Evolutionary conservation across 129 eudicot genomes (phyloP).

Genomic region (Centrapalus pauciflorus): DNA sequence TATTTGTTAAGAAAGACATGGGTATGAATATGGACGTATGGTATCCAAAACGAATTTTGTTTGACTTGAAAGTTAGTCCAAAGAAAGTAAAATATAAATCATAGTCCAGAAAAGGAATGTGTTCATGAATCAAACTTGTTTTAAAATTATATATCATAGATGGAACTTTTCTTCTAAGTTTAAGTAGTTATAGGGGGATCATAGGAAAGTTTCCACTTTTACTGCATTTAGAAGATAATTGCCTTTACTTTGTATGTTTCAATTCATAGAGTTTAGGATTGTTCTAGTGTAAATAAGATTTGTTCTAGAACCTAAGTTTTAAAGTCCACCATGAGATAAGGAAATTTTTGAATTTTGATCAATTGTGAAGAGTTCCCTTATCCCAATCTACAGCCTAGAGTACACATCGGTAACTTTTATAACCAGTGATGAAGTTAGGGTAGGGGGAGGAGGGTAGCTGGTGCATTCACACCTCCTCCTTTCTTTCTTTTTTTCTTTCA

Average conservation of each 20-base stretch:
- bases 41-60: background rate
- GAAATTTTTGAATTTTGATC: background rate
- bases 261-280: background rate
- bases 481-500: too few species aligned
- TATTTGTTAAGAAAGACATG: background rate
- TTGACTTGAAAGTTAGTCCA: background rate
- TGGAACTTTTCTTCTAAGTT: background rate
- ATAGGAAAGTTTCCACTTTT: background rate
- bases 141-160: background rate
- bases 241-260: background rate
- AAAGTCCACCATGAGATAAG: background rate
- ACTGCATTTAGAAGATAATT: background rate
- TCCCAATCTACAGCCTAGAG: background rate
- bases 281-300: background rate
- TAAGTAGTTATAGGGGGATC: background rate
- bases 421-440: too few species aligned
- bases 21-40: too few species aligned
- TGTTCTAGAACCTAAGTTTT: background rate
- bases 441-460: too few species aligned
- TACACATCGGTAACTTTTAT: background rate
- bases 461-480: too few species aligned
- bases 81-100: background rate
- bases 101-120: background rate
- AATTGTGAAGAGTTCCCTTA: background rate
- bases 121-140: background rate